These are phyloP conservation scores for Echinosophora koreensis DNA, from an alignment of 306 rosid species.

Conservation along the genomic window DNA sequence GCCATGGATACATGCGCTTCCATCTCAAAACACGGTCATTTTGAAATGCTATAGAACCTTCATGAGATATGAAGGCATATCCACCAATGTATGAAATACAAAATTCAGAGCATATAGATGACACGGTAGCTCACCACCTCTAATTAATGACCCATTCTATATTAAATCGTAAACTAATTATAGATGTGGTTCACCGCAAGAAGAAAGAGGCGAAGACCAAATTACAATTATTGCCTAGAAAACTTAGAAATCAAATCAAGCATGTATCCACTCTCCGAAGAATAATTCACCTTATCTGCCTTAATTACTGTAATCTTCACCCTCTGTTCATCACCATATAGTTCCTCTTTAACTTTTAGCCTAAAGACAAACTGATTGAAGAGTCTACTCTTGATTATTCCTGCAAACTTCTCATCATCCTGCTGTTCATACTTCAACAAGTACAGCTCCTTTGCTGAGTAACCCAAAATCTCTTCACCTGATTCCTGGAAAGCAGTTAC, in stretches of 20 bases:
- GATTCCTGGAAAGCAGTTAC: conserved; percentile 95
- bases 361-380: conserved; percentile 73
- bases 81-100: neutral
- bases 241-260: conserved; percentile 71
- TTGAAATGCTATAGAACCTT: neutral
- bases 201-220: conserved; percentile 20
- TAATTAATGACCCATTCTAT: conserved; percentile 8
- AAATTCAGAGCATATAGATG: conserved; percentile 21
- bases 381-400: conserved; percentile 69
- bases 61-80: neutral
- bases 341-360: conserved; percentile 91
- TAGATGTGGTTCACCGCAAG: neutral
- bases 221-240: conserved; percentile 51
- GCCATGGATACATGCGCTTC: no score
- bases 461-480: conserved; percentile 91
- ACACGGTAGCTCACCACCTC: conserved; percentile 6
- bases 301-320: conserved; percentile 87
- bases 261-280: conserved; percentile 75
- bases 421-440: conserved; percentile 75
- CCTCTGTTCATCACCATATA: conserved; percentile 88
- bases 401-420: conserved; percentile 72
- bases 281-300: conserved; percentile 79
- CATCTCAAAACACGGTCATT: no score
- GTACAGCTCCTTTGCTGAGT: conserved; percentile 82
- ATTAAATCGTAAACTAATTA: conserved; percentile 31